A percentile compares a stretch with the other conserved stretches of the same genome.
Evolutionary conservation across 2,329 filamentous ascomycete genomes (phyloP).

Genomic region (Dactylellina drechsleri): DNA sequence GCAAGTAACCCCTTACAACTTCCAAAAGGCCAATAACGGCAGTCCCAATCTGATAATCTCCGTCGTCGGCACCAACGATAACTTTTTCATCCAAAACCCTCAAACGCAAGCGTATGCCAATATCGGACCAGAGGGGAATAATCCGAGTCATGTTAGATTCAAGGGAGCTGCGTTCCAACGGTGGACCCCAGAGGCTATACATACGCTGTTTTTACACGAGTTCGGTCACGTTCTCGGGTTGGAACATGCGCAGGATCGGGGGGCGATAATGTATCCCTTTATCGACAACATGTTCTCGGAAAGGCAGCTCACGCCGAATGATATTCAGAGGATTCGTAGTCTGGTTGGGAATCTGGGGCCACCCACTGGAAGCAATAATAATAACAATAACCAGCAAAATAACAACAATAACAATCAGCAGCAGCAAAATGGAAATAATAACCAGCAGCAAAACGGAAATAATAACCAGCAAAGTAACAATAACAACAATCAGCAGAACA

Average conservation of each 20-base stretch:
- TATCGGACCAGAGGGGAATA: not conserved
- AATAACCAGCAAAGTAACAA: not conserved
- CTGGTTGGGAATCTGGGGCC: not conserved
- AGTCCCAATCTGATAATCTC: conserved; percentile 22
- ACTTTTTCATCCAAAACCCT: conserved; percentile 16
- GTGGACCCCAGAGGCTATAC: conserved; percentile 20
- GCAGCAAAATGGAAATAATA: not conserved
- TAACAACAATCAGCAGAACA: not conserved
- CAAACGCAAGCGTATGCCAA: conserved; percentile 24
- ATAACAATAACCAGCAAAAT: not conserved
- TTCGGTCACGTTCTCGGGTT: conserved; percentile 35
- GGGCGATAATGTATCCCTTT: conserved; percentile 22
- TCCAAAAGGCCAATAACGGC: conserved; percentile 28
- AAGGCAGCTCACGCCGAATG: conserved; percentile 18
- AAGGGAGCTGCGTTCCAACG: conserved; percentile 1
- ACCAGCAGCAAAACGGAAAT: not conserved
- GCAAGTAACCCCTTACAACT: conserved; percentile 18
- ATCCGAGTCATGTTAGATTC: conserved; percentile 22
- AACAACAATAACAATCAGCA: not conserved
- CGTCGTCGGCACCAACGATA: conserved; percentile 23
- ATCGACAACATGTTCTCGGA: conserved; percentile 25
- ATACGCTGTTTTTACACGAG: conserved; percentile 35
- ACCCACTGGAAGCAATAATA: not conserved
- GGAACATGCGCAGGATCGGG: conserved; percentile 4
- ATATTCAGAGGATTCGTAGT: conserved; percentile 11